These are phyloP conservation scores for Xylariales sp. DNA, from an alignment of 2,329 filamentous ascomycete genomes.

Conservation along the genomic window DNA sequence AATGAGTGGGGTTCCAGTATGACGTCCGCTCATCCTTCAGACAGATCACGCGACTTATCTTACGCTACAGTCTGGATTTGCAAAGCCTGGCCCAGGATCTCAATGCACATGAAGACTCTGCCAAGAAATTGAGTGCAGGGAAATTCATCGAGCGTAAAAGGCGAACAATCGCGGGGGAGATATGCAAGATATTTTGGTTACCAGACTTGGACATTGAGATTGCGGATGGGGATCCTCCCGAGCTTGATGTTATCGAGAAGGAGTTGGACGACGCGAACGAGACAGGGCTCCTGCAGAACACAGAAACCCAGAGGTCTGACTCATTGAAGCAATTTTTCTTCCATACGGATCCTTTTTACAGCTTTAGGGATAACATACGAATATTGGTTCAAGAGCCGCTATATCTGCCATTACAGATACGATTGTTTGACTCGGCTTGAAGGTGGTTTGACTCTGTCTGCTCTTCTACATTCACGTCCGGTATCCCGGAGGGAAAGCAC, in stretches of 20 bases:
- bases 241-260: background rate
- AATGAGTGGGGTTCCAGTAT: background rate
- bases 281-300: background rate
- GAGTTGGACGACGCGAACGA: background rate
- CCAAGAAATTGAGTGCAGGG: background rate
- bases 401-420: background rate
- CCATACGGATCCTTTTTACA: conserved; percentile 1
- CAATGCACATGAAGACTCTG: background rate
- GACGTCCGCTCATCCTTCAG: background rate
- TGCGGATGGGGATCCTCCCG: background rate
- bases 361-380: background rate
- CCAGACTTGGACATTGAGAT: background rate
- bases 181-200: background rate
- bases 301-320: background rate
- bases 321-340: background rate
- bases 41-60: background rate
- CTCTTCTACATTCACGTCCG: background rate
- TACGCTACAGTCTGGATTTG: background rate
- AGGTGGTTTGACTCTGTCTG: background rate
- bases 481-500: background rate
- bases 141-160: background rate
- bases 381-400: background rate
- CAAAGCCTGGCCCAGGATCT: background rate
- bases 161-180: background rate
- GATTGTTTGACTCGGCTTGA: background rate